Evolutionary conservation across 768 basidiomycete species (phyloP), one percentile per base, ranked within the genome.

Genomic region (Crepidotus variabilis): DNA sequence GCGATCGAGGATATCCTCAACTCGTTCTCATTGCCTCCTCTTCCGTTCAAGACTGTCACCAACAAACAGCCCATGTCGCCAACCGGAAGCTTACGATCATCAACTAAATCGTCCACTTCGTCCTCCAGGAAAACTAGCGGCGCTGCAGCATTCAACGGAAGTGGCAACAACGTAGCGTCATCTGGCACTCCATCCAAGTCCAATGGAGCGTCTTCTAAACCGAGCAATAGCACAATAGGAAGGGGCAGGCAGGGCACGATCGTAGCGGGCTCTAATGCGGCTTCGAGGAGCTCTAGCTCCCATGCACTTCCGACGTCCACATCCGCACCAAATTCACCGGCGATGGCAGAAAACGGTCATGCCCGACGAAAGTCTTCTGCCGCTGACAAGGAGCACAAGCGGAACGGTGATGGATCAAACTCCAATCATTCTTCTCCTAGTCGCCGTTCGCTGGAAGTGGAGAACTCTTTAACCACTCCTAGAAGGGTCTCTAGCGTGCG

Each of bases 1-100:
- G 87, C 88, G 51, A 80, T 90, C 69, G 87, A 86, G 70, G 73
- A 79, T n/a, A 71, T 84, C 51, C 76, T 90, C 51, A 88, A 88
- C 56, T 77, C 75, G 56, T 69, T 83, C 50, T 56, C 57, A 9
- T 50, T 65, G 11, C 63, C 63, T 24, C 52, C 56, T 43, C 47
- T 52, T 50, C 48, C 14, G 34, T 52, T 56, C 18, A 57, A 52
- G 18, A 11, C 50, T 16, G 24, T 35, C n/a, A 54, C 33, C 45
- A 36, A 54, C 21, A 21, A 14, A 68, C 79, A 45, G 60, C 70
- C 65, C 54, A 57, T 66, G 51, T 67, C 70, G 35, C 67, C 58
- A 34, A 51, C 65, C 49, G 58, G 61, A 61, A 69, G 63, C 39
- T 75, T 71, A 53, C 69, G 57, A 55, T 56, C 67, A 53, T 39